Percentiles rank a stretch among this genome's conserved stretches.
Evolutionary conservation across 2,329 filamentous ascomycete genomes (phyloP).

Genomic region (Colletotrichum cereale): DNA sequence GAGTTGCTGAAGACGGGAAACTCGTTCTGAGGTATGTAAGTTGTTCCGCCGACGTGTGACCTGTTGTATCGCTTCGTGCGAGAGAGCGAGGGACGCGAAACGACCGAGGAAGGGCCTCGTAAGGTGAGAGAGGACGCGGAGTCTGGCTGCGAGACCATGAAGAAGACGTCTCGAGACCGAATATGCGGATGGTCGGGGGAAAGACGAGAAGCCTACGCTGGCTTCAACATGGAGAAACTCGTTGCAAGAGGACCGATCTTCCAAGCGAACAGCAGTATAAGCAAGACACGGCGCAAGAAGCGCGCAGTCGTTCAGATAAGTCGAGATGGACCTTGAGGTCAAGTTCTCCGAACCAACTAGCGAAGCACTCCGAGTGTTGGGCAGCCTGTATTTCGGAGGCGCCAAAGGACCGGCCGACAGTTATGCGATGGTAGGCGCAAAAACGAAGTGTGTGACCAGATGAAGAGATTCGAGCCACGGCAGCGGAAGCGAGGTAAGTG

Average conservation of each 20-base stretch:
- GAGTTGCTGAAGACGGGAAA: constrained; percentile 92
- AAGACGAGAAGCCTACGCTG: constrained; percentile 12
- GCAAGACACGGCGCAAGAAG: neutral
- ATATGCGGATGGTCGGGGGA: constrained; percentile 6
- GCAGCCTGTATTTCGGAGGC: neutral
- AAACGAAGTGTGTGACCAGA: neutral
- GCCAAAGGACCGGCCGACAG: neutral
- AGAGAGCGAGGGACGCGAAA: constrained; percentile 71
- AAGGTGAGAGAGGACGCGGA: constrained; percentile 65
- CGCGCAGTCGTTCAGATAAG: neutral
- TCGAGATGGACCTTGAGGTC: neutral
- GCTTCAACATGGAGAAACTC: constrained; percentile 26
- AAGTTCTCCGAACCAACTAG: neutral
- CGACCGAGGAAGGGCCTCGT: constrained; percentile 71
- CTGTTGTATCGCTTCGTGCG: constrained; percentile 80
- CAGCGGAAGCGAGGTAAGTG: neutral
- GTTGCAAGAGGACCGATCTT: neutral
- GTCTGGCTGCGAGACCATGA: constrained; percentile 75
- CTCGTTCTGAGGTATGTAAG: constrained; percentile 83
- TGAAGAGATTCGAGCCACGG: neutral
- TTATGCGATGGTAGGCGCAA: neutral
- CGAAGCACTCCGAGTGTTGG: neutral
- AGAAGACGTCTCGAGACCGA: constrained; percentile 41
- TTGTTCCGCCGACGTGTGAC: constrained; percentile 80
- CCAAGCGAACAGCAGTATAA: neutral